phyloP scores from a whole-genome alignment of 345 rosid genomes.

The Aethionema arabicum region DNA sequence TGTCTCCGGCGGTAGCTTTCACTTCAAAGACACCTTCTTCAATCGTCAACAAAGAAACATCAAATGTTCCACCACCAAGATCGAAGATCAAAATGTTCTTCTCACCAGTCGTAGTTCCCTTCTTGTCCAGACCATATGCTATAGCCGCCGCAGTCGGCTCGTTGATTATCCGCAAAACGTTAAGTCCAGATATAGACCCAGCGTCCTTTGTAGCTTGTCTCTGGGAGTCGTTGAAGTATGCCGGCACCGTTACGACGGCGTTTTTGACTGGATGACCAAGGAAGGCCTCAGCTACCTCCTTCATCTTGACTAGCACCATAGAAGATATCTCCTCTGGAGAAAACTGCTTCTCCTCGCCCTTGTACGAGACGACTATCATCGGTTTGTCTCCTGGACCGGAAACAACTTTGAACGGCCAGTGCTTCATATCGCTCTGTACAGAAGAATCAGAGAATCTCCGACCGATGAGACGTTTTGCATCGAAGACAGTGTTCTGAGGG shows the following conservation, averaged over 20 bases:
- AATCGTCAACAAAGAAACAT: slow-evolving; percentile 62
- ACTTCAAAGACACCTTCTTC: slow-evolving; percentile 75
- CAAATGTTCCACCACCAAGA: slow-evolving; percentile 68
- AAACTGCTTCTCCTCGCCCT: slow-evolving; percentile 44
- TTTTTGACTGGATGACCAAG: slow-evolving; percentile 32
- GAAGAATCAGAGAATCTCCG: slow-evolving; percentile 44
- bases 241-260: slow-evolving; percentile 43
- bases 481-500: slow-evolving; percentile 56
- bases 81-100: slow-evolving; percentile 47
- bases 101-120: slow-evolving; percentile 38
- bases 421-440: slow-evolving; percentile 45
- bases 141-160: slow-evolving; percentile 47
- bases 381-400: slow-evolving; percentile 46
- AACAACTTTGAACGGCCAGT: slow-evolving; percentile 48
- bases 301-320: slow-evolving; percentile 40
- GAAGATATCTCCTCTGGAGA: slow-evolving; percentile 47
- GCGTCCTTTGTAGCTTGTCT: slow-evolving; percentile 42
- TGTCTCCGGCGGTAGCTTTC: slow-evolving; percentile 70
- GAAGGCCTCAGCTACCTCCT: slow-evolving; percentile 39
- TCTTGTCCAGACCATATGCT: slow-evolving; percentile 43
- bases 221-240: slow-evolving; percentile 41
- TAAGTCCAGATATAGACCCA: slow-evolving; percentile 36
- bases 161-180: slow-evolving; percentile 39
- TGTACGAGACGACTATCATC: slow-evolving; percentile 42
- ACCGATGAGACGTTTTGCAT: slow-evolving; percentile 48